These are phyloP conservation scores for Chenopodium berlandieri DNA, from an alignment of 148 eudicot genomes.

Conservation along the genomic window DNA sequence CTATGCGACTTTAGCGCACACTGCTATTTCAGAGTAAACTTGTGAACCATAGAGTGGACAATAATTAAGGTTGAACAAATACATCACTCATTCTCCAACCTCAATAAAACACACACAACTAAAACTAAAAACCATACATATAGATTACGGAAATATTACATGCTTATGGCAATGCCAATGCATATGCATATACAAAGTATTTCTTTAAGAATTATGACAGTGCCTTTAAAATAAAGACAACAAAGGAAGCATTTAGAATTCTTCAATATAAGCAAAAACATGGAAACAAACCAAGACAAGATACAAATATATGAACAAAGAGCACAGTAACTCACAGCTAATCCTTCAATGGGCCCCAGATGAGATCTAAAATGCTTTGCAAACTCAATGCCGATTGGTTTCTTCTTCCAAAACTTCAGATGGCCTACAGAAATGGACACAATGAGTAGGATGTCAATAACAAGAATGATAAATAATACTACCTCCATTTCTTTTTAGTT, in stretches of 20 bases:
- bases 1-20: neutral
- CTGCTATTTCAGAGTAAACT: neutral
- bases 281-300: constrained; percentile 6
- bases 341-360: constrained; percentile 94
- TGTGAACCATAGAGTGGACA: neutral
- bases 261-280: constrained; percentile 12
- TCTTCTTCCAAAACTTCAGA: constrained; percentile 98
- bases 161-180: neutral
- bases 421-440: constrained; percentile 52
- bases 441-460: constrained; percentile 6
- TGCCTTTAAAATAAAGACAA: neutral
- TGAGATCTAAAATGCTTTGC: constrained; percentile 98
- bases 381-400: constrained; percentile 82
- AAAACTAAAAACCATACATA: neutral
- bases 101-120: too few relatives aligned
- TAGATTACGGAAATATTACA: neutral
- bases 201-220: neutral
- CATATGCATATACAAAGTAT: too few relatives aligned
- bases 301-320: constrained; percentile 2
- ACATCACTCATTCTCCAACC: too few relatives aligned
- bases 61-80: too few relatives aligned
- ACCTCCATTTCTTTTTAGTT: too few relatives aligned
- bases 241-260: neutral
- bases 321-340: constrained; percentile 68
- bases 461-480: too few relatives aligned